Evolutionary conservation across 768 basidiomycete genomes (phyloP), one percentile per base, ranked within the genome.

Genomic region (Suillus variegatus): DNA sequence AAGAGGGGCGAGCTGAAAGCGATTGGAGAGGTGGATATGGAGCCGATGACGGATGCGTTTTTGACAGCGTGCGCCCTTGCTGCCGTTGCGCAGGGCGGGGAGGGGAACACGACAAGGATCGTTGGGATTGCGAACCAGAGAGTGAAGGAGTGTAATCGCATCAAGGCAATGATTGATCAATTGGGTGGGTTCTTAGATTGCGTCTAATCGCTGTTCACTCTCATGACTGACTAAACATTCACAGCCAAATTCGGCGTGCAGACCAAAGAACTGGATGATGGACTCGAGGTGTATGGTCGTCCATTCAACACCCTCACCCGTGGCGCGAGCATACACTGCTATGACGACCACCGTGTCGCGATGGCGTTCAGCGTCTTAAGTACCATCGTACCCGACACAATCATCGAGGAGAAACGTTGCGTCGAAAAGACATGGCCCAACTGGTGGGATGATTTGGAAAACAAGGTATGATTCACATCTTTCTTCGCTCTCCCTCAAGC

Each of bases 361-460:
- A 99, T 99, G 97, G 94, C 96, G 0, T 99, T 98, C 82, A 89
- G 92, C 67, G 95, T 98, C 40, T 81, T 99, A 47, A 88, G 90
- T 22, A 84, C 90, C 5, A 85, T 94, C 4, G 78, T 94, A 47
- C 78, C 83, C 41, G 86, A 85, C n/a, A 92, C 93, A 3, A 80
- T 94, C 68, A 83, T 99, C 36, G 95, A 98, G 73, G 97, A 99
- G 81, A 97, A 97, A 78, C 84, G 96, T 62, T 98, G 97, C 73
- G 97, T 99, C 40, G 97, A 97, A 79, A 99, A 99, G 85, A 99
- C 97, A 0, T 99, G 97, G 97, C 97, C 97, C 0, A 96, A 95
- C 74, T 99, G 96, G 94, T 99, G 97, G 96, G 97, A 99, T 74
- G 97, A 99, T 76, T 82, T 99, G 32, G 87, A 93, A 74, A 95